phyloP scores from a whole-genome alignment of 768 basidiomycete species.

The Neoboletus brunneissimus region DNA sequence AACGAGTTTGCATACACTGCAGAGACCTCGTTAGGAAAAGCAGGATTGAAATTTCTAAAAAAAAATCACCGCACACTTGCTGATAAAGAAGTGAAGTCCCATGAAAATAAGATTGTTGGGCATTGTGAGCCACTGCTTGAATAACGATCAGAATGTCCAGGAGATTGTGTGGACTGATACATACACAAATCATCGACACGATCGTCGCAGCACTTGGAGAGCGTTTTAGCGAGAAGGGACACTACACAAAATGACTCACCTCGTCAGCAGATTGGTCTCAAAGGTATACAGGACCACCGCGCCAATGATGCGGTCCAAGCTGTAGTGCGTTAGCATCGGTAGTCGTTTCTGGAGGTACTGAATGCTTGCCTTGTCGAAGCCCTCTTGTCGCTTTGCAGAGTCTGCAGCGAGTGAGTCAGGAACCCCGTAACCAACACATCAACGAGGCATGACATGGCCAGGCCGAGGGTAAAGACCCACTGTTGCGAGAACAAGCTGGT shows the following conservation, averaged over 20 bases:
- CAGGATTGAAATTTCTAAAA: background rate
- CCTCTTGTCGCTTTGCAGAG: constrained; percentile 39
- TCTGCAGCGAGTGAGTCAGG: constrained; percentile 43
- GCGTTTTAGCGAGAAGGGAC: background rate
- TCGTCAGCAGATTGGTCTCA: constrained; percentile 51
- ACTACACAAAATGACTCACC: constrained; percentile 25
- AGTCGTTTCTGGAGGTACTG: background rate
- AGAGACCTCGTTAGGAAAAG: background rate
- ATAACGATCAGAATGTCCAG: background rate
- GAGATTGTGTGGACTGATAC: constrained; percentile 6
- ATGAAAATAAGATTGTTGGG: constrained; percentile 49
- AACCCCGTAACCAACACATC: constrained; percentile 49
- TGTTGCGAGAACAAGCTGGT: constrained; percentile 17
- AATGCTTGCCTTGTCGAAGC: constrained; percentile 36
- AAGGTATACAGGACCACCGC: constrained; percentile 49
- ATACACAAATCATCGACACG: constrained; percentile 42
- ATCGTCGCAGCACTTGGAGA: constrained; percentile 38
- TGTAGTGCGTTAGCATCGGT: constrained; percentile 11
- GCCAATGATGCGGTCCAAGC: constrained; percentile 48
- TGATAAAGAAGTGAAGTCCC: constrained; percentile 53
- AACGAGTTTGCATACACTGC: constrained; percentile 52
- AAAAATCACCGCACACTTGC: constrained; percentile 39
- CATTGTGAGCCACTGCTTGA: constrained; percentile 47
- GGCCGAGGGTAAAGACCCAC: constrained; percentile 52
- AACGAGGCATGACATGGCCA: constrained; percentile 46